Evolutionary conservation across 257 asterid species (phyloP).

Genomic region (Fraxinus pennsylvanica): DNA sequence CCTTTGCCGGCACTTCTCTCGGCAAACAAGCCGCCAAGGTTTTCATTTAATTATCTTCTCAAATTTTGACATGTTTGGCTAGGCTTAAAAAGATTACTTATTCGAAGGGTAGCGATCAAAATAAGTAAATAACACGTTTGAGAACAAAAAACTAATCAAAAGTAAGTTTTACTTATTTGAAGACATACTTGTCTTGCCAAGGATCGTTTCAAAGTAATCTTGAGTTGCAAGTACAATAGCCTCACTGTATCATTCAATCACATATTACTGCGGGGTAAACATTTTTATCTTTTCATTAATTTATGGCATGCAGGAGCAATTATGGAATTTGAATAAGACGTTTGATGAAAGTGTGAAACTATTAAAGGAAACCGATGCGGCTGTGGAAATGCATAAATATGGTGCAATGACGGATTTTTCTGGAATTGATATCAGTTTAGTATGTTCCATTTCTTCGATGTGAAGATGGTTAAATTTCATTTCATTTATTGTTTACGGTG

Average conservation of each 20-base stretch:
- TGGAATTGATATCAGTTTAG: conserved; percentile 65
- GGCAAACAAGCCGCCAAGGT: conserved; percentile 74
- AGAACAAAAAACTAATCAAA: neutral
- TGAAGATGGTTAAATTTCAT: conserved; percentile 5
- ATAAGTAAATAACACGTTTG: neutral
- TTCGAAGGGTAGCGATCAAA: neutral
- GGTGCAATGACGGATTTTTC: conserved; percentile 85
- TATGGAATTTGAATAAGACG: conserved; percentile 60
- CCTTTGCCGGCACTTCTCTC: conserved; percentile 80
- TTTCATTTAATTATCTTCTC: conserved; percentile 2
- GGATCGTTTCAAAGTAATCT: neutral
- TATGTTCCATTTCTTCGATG: conserved; percentile 27
- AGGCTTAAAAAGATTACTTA: neutral
- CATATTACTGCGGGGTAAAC: neutral
- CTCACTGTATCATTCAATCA: neutral
- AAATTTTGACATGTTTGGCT: neutral
- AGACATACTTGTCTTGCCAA: neutral
- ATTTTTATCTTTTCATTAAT: neutral
- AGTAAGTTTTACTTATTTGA: neutral
- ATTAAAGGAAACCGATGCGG: conserved; percentile 81
- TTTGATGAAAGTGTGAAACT: conserved; percentile 66
- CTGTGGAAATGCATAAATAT: conserved; percentile 80
- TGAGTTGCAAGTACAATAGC: neutral
- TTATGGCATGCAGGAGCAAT: conserved; percentile 51
- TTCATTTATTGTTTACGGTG: neutral